phyloP scores from a whole-genome alignment of 768 basidiomycete genomes.

The Lyophyllum atratum region DNA sequence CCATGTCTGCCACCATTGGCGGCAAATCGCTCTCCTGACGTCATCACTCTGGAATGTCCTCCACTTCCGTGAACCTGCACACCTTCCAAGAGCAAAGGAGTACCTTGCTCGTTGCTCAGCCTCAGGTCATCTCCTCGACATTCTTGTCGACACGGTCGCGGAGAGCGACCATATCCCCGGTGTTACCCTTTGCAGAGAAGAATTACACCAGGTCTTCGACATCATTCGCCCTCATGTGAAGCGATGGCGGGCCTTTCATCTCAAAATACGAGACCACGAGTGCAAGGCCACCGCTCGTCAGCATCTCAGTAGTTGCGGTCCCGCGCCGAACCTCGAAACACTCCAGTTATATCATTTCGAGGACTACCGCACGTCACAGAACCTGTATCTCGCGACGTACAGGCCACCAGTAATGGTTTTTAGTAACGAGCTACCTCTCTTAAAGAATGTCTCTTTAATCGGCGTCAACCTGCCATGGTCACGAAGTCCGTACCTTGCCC shows the following conservation, averaged over 20 bases:
- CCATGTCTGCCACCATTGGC: slow-evolving; percentile 61
- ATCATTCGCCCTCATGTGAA: slow-evolving; percentile 47
- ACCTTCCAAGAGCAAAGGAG: slow-evolving; percentile 47
- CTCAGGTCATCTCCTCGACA: slow-evolving; percentile 41
- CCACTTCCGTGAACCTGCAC: slow-evolving; percentile 50
- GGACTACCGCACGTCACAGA: slow-evolving; percentile 50
- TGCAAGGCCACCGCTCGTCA: slow-evolving; percentile 57
- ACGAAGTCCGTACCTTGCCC: slow-evolving; percentile 47
- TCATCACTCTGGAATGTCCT: slow-evolving; percentile 57
- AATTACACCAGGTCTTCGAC: slow-evolving; percentile 46
- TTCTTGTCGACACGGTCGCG: slow-evolving; percentile 59
- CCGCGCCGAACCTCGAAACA: slow-evolving; percentile 56
- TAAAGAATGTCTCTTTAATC: slow-evolving; percentile 60
- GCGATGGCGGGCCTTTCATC: slow-evolving; percentile 60
- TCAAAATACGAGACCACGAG: slow-evolving; percentile 60
- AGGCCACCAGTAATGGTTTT: slow-evolving; percentile 61
- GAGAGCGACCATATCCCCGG: slow-evolving; percentile 48
- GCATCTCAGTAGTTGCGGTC: slow-evolving; percentile 50
- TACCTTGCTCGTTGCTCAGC: slow-evolving; percentile 41
- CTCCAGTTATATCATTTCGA: slow-evolving; percentile 69
- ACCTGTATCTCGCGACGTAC: slow-evolving; percentile 57
- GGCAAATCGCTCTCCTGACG: slow-evolving; percentile 51
- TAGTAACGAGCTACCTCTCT: slow-evolving; percentile 48
- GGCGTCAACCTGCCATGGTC: slow-evolving; percentile 69
- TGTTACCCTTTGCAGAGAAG: slow-evolving; percentile 52